Percentiles rank a stretch among this genome's conserved stretches.
phyloP scores from a whole-genome alignment of 1,284 basidiomycete genomes.

The Thelephora terrestris region DNA sequence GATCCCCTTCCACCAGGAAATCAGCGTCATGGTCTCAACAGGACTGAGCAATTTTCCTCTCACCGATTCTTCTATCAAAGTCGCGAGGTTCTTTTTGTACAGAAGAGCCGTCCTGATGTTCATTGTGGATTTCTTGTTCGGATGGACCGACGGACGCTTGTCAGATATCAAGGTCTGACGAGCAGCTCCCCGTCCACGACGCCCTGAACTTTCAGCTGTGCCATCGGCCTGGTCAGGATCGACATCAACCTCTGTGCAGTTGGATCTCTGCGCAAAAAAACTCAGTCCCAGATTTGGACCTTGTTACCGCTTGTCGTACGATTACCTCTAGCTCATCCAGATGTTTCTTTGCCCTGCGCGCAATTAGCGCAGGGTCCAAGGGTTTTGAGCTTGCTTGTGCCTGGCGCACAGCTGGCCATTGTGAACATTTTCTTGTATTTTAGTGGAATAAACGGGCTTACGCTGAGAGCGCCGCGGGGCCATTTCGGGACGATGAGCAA shows the following conservation, averaged over 20 bases:
- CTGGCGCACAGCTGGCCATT: conserved; percentile 28
- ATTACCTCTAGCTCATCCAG: conserved; percentile 74
- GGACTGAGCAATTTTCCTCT: conserved; percentile 17
- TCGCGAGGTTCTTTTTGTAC: conserved; percentile 66
- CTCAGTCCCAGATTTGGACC: conserved; percentile 1
- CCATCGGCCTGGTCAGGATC: conserved; percentile 18
- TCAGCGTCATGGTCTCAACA: conserved; percentile 1
- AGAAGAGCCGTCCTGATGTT: conserved; percentile 66
- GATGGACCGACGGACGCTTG: conserved; percentile 38
- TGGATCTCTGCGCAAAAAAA: conserved; percentile 48
- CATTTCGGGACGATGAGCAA: conserved; percentile 1
- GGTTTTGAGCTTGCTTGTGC: conserved; percentile 21
- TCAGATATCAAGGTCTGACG: conserved; percentile 59
- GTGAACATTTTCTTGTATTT: too few species aligned
- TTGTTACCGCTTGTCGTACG: conserved; percentile 1
- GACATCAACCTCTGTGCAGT: conserved; percentile 53
- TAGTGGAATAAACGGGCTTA: background rate
- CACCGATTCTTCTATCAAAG: conserved; percentile 72
- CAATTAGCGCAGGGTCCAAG: conserved; percentile 52
- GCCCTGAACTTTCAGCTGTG: conserved; percentile 26
- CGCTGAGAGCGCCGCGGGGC: background rate
- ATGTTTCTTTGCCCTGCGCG: conserved; percentile 64
- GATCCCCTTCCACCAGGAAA: conserved; percentile 40
- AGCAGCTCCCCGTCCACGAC: conserved; percentile 49
- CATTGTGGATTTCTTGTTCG: conserved; percentile 74